Percentiles rank a stretch among this genome's conserved stretches.
Conservation (phyloP, 148 eudicot species). For the Rhododendron molle region DNA sequence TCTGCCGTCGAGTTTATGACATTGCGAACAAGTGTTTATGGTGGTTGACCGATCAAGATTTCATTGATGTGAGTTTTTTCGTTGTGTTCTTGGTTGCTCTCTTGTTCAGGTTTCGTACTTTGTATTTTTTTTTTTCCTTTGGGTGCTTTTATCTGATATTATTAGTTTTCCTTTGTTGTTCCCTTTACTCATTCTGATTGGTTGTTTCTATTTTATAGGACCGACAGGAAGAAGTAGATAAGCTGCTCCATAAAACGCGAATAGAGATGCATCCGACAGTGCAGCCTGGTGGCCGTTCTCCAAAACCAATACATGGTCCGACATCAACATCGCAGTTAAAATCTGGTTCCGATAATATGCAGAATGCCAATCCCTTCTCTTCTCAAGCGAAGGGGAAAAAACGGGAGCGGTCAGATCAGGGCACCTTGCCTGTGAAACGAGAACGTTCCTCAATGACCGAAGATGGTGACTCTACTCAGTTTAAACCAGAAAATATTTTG, state of each 20-base stretch:
- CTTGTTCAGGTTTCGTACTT: background rate
- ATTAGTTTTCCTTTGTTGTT: background rate
- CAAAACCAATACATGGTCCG: conserved; percentile 61
- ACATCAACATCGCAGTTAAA: conserved; percentile 57
- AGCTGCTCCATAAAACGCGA: conserved; percentile 54
- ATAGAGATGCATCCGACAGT: conserved; percentile 71
- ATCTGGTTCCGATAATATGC: conserved; percentile 68
- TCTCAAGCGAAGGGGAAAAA: conserved; percentile 79
- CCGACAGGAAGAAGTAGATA: conserved; percentile 81
- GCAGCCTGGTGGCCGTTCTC: conserved; percentile 77
- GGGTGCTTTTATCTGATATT: background rate
- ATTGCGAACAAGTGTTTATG: conserved; percentile 60
- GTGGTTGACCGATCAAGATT: conserved; percentile 80
- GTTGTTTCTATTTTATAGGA: conserved; percentile 37
- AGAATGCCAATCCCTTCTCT: conserved; percentile 37
- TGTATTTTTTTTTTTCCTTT: background rate
- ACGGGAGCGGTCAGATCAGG: conserved; percentile 66
- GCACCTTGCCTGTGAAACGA: conserved; percentile 54
- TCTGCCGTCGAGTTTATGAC: conserved; percentile 79
- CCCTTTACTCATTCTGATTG: background rate
- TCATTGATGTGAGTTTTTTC: conserved; percentile 55
- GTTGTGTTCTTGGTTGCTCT: background rate
- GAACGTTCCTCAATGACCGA: conserved; percentile 52
- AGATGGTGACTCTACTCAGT: conserved; percentile 45
- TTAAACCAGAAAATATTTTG: conserved; percentile 45